Evolutionary conservation across 768 basidiomycete genomes (phyloP), one percentile per base, ranked within the genome.

Genomic region (Agaricus sinodeliciosus): DNA sequence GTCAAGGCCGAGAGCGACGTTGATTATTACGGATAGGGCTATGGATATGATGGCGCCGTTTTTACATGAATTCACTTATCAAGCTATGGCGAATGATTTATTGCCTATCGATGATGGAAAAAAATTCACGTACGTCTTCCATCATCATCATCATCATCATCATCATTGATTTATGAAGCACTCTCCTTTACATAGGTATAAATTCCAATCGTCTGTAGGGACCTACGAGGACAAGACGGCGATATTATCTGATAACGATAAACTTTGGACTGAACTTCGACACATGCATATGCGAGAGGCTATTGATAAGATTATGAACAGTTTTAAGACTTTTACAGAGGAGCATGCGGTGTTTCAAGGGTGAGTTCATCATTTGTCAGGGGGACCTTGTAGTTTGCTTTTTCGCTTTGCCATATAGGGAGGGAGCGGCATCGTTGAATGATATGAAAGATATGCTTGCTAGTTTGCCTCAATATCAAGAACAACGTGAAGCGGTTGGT

Each of bases 391-490:
- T n/a, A n/a, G n/a, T n/a, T n/a, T n/a, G n/a, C n/a, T n/a, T n/a
- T n/a, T n/a, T n/a, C n/a, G n/a, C n/a, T n/a, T n/a, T n/a, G n/a
- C n/a, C n/a, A 27, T 51, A 45, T 52, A 86, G 87, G 25, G 82
- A 90, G 60, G 84, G 87, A 41, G 90, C 88, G 8, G 87, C 90
- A 43, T 94, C 82, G 60, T 67, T 99, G 43, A 95, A 94, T 62
- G 95, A 97, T 69, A 94, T 99, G 90, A 97, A 96, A 68, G 96
- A 99, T 63, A 96, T 98, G 95, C 75, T 99, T 31, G 96, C 96
- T 28, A 91, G 75, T 63, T 66, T 99, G 56, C 94, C 94, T 1
- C 92, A 96, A 68, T 96, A 89, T 60, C 90, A 94, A 69, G 94
- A 96, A 58, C 89, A 92, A 59, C 80, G 95, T 52, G 94, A 99